Percentiles rank a stretch among this genome's conserved stretches.
These are phyloP conservation scores for Verbascum thapsus DNA, from an alignment of 257 asterid genomes.

Conservation along the genomic window DNA sequence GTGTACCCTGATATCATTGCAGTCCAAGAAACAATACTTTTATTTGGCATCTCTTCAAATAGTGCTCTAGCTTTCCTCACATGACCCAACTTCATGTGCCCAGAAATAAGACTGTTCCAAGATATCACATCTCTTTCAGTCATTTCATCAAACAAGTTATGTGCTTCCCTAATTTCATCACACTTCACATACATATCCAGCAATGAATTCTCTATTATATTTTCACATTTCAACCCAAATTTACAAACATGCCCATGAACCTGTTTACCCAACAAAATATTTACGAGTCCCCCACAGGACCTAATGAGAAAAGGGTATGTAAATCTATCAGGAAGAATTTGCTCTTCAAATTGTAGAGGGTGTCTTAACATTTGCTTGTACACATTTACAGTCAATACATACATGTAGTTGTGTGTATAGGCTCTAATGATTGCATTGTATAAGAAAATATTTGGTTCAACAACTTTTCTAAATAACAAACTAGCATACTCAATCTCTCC, in stretches of 20 bases:
- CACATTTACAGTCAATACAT: constrained; percentile 34
- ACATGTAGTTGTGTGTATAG: constrained; percentile 47
- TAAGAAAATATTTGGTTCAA: constrained; percentile 54
- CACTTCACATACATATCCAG: constrained; percentile 74
- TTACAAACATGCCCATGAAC: constrained; percentile 58
- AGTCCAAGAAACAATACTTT: constrained; percentile 71
- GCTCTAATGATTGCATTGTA: constrained; percentile 66
- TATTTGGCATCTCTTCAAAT: constrained; percentile 61
- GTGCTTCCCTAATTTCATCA: constrained; percentile 49
- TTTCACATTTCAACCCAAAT: constrained; percentile 44
- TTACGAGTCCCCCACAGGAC: constrained; percentile 59
- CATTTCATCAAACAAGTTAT: constrained; percentile 66
- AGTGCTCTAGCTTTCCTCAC: constrained; percentile 54
- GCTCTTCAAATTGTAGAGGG: constrained; percentile 29
- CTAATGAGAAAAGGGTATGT: constrained; percentile 77
- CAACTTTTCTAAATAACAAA: constrained; percentile 52
- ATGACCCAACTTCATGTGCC: constrained; percentile 61
- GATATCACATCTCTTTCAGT: constrained; percentile 64
- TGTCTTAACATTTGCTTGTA: constrained; percentile 52
- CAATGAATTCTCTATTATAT: constrained; percentile 48
- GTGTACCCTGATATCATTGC: constrained; percentile 76
- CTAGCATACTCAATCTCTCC: constrained; percentile 60
- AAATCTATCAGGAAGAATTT: constrained; percentile 50
- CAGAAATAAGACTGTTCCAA: constrained; percentile 72
- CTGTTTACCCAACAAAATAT: constrained; percentile 48